Base-by-base conservation (phyloP, 2,329 filamentous ascomycete genomes). In the Alternaria metachromatica region DNA sequence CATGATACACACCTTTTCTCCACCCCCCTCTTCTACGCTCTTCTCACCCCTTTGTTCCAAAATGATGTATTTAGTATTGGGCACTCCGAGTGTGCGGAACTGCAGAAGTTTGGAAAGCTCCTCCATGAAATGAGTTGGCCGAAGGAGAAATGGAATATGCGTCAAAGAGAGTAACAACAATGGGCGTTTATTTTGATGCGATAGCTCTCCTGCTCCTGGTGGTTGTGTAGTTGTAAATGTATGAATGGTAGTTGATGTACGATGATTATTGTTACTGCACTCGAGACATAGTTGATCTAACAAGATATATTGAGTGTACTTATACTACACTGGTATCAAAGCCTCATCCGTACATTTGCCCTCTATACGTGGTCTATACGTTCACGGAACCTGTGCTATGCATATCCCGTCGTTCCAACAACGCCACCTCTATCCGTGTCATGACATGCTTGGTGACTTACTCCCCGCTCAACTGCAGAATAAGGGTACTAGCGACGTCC, bases 401-500 rank as follows among this genome's bases (percentile, higher is more conserved):
- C 49, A 53, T 18, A n/a, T 41, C 49, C 28, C 30, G 37, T 41
- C 37, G 15, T 45, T 30, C 44, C 49, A 25, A 33, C 28, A 41
- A 28, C 49, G 30, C 13, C 20, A 33, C 11, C 15, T 50, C 45
- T 23, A 23, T 44, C 23, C 56, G 26, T 25, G 43, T 37, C 41
- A 25, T 54, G 9, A 30, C 44, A 43, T n/a, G 12, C 5, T 3
- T 6, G n/a, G n/a, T 20, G 41, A 15, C 48, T 18, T 56, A 79
- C 67, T 79, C 76, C n/a, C 76, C 76, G 25, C 72, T 74, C 77
- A 98, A 84, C 82, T 97, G 94, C 82, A 97, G 94, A 72, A 98
- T 97, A 74, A 98, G 85, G 81, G 90, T 90, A 69, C 93, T 94
- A 28, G 95, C 94, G 80, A 97, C 91, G 82, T 98, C 95, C 75